A percentile compares a stretch with the other conserved stretches of the same genome.
Conservation (phyloP, 2,329 filamentous ascomycete species). For the Stachybotrys elegans region DNA sequence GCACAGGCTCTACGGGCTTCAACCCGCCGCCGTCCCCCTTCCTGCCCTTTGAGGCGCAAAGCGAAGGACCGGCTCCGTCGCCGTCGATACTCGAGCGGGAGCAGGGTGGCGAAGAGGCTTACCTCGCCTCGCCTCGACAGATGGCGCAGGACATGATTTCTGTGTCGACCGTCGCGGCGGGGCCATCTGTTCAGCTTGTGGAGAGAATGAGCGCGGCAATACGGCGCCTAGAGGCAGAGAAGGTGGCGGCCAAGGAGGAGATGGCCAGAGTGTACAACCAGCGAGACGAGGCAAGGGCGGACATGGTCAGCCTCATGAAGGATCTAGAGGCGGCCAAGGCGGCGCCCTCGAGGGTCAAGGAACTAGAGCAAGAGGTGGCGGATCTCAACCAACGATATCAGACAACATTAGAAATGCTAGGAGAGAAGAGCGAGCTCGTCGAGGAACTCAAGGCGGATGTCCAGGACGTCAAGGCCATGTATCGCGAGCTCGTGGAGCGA, state of each 20-base stretch:
- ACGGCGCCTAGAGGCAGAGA: slow-evolving; percentile 84
- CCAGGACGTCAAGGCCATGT: slow-evolving; percentile 91
- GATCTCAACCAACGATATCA: slow-evolving; percentile 75
- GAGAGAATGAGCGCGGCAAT: slow-evolving; percentile 95
- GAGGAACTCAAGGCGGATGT: slow-evolving; percentile 89
- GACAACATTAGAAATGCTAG: slow-evolving; percentile 87
- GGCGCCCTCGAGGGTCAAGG: slow-evolving; percentile 53
- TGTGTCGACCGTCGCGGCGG: slow-evolving; percentile 82
- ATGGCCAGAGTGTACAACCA: slow-evolving; percentile 74
- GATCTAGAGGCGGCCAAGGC: slow-evolving; percentile 69
- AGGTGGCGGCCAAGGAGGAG: slow-evolving; percentile 84
- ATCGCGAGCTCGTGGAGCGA: slow-evolving; percentile 83
- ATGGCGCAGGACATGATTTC: slow-evolving; percentile 81
- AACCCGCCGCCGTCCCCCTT: slow-evolving; percentile 35
- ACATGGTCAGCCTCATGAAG: slow-evolving; percentile 87
- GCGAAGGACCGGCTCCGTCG: slow-evolving; percentile 29
- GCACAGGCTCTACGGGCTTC: slow-evolving; percentile 30
- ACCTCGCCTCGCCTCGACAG: slow-evolving; percentile 57
- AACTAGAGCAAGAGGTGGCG: slow-evolving; percentile 63
- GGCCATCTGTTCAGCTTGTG: slow-evolving; percentile 89
- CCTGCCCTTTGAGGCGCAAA: slow-evolving; percentile 38
- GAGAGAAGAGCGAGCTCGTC: slow-evolving; percentile 93
- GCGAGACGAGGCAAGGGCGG: slow-evolving; percentile 83
- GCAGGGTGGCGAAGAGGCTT: slow-evolving; percentile 43
- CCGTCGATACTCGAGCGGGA: slow-evolving; percentile 39